Evolutionary conservation across 495 filamentous ascomycete species (phyloP), one percentile per base, ranked within the genome.

Genomic region (Aspergillus nidulans): DNA sequence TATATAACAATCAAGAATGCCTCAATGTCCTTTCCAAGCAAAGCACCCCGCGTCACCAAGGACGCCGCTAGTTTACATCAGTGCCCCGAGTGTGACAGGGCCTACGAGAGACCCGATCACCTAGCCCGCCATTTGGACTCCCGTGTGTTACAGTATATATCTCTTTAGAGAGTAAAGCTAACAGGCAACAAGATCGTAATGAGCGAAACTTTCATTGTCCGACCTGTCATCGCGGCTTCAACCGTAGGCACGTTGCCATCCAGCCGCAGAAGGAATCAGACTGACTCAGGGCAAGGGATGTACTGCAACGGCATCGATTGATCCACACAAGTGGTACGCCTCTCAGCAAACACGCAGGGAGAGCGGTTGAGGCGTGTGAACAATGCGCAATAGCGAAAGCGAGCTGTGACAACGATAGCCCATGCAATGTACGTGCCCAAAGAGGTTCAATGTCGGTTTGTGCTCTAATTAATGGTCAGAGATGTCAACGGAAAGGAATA

Each of bases 111-210:
- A 12, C 30, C 30, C 30, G 30, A 69, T 49, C 66, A 69, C 55
- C 45, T 69, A n/a, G 59, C 63, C 18, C 66, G 66, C 25, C 66
- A 66, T 49, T 46, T 66, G 23, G 61, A 69, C 39, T 66, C 66
- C 36, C 65, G 63, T 66, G 42, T 45, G 56, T 55, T 7, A 4
- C 12, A 4, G 3, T 39, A 39, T 39, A 39, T 15, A 4, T 39
- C 4, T 13, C 12, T 39, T 3, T 15, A 39, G 13, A 6, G 5
- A 15, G 5, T 6, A 15, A 4, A 15, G 13, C 13, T 39, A 9
- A 24, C 24, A 10, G 8, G 18, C 42, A 18, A 18, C 34, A 64
- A 62, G 63, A 52, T 59, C 26, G 61, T 18, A 66, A 66, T 10
- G 50, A 62, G 25, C 55, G 63, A 4, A 52, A 50, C 0, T 66